Evolutionary conservation across 2,329 filamentous ascomycete species (phyloP).

Genomic region (Geosmithia flava): DNA sequence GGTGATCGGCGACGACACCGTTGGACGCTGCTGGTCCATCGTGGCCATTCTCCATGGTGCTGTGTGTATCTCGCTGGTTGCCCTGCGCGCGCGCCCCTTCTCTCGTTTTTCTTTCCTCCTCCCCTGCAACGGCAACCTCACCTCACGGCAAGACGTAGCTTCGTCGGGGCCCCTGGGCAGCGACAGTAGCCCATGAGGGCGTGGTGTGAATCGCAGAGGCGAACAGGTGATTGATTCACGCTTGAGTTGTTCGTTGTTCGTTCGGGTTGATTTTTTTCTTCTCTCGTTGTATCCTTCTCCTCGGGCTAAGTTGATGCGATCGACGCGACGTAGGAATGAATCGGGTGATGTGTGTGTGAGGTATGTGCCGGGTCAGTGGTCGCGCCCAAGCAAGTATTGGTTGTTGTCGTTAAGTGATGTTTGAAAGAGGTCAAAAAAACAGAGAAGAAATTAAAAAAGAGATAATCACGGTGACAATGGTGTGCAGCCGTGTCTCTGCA

Average conservation of each 20-base stretch:
- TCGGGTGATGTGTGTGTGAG: neutral
- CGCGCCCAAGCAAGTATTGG: too few species aligned
- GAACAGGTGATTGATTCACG: too few species aligned
- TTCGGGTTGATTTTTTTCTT: too few species aligned
- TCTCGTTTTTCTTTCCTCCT: neutral
- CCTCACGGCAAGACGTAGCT: constrained; percentile 2
- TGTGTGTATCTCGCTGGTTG: neutral
- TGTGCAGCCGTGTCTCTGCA: too few species aligned
- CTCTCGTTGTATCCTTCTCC: too few species aligned
- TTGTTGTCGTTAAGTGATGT: too few species aligned
- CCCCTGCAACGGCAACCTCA: constrained; percentile 1
- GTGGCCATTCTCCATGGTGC: neutral
- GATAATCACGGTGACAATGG: too few species aligned
- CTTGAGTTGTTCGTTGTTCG: too few species aligned
- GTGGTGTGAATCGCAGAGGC: neutral
- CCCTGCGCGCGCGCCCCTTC: constrained; percentile 30
- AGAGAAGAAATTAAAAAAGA: too few species aligned
- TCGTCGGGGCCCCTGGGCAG: neutral
- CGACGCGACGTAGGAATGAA: neutral
- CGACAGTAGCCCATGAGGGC: constrained; percentile 1
- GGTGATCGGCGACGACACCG: constrained; percentile 4
- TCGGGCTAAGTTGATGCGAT: neutral
- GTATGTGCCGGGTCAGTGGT: neutral
- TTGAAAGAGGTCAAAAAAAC: too few species aligned
- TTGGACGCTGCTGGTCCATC: constrained; percentile 20